phyloP scores from a whole-genome alignment of 1,139 yeast genomes.

The Wickerhamiella infanticola region DNA sequence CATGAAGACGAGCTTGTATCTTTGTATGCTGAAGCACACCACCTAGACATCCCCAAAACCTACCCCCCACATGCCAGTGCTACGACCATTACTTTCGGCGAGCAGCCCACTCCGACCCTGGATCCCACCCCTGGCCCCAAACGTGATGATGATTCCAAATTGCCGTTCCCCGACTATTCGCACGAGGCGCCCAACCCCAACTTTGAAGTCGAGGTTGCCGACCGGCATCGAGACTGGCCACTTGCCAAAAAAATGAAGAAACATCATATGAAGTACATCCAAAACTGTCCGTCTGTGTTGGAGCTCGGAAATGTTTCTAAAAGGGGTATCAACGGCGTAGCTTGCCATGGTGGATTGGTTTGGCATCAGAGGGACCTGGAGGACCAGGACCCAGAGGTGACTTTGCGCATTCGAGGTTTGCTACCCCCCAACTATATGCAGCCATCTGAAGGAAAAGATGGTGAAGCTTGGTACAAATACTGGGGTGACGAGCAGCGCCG shows the following conservation, averaged over 20 bases:
- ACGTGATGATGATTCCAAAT: not conserved
- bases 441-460: slow-evolving; percentile 39
- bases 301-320: slow-evolving; percentile 46
- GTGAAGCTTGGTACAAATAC: slow-evolving; percentile 43
- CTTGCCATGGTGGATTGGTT: slow-evolving; percentile 64
- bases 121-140: not conserved
- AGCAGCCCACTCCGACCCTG: not conserved
- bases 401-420: slow-evolving; percentile 46
- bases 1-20: slow-evolving; percentile 60
- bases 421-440: slow-evolving; percentile 41
- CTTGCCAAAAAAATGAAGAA: slow-evolving; percentile 47
- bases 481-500: slow-evolving; percentile 38
- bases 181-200: not conserved
- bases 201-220: not conserved
- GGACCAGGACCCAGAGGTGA: slow-evolving; percentile 47
- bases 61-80: slow-evolving; percentile 16
- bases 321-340: slow-evolving; percentile 36
- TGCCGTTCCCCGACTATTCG: not conserved
- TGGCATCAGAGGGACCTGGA: slow-evolving; percentile 40
- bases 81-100: slow-evolving; percentile 11
- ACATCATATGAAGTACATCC: slow-evolving; percentile 41
- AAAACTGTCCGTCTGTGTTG: slow-evolving; percentile 49
- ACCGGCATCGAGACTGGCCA: slow-evolving; percentile 32
- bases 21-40: slow-evolving; percentile 44
- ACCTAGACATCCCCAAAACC: slow-evolving; percentile 25